Percentiles rank a stretch among this genome's conserved stretches.
Evolutionary conservation across 169 alveolate species (phyloP).

Genomic region (Sarcocystis neurona): DNA sequence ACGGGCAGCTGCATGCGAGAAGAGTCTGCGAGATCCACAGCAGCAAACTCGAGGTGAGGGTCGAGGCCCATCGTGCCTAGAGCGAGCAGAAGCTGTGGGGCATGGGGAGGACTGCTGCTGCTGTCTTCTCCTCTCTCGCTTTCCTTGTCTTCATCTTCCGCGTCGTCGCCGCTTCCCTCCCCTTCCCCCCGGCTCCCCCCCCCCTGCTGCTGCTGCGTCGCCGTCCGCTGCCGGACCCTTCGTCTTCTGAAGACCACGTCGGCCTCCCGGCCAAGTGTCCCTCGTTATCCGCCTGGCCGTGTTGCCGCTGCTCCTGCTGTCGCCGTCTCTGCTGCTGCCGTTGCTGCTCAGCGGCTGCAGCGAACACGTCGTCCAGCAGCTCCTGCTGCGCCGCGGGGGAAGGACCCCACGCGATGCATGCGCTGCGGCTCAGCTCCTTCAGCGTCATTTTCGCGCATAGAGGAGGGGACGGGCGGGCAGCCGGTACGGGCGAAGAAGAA

Average conservation of each 20-base stretch:
- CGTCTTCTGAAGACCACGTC: too few species aligned
- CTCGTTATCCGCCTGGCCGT: too few species aligned
- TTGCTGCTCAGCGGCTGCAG: not conserved
- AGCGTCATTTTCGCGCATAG: conserved; percentile 37
- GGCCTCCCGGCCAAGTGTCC: too few species aligned
- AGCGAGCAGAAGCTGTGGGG: conserved; percentile 49
- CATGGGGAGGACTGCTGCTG: not conserved
- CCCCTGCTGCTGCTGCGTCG: conserved; percentile 21
- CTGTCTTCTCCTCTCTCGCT: not conserved
- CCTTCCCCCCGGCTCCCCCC: conserved; percentile 1
- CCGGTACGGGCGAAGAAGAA: not conserved
- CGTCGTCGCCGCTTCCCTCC: too few species aligned
- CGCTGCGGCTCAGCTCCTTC: conserved; percentile 53
- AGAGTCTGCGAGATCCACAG: conserved; percentile 49
- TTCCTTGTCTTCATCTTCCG: too few species aligned
- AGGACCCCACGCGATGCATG: conserved; percentile 63
- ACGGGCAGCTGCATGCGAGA: conserved; percentile 21
- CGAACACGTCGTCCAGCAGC: too few species aligned
- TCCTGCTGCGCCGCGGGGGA: conserved; percentile 23
- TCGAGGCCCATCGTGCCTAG: conserved; percentile 64
- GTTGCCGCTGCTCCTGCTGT: too few species aligned
- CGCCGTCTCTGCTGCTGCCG: conserved; percentile 46
- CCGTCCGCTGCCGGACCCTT: not conserved
- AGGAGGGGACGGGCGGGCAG: not conserved
- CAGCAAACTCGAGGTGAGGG: conserved; percentile 55